phyloP scores from a whole-genome alignment of 2,329 filamentous ascomycete species.

The Aspergillus amoenus region DNA sequence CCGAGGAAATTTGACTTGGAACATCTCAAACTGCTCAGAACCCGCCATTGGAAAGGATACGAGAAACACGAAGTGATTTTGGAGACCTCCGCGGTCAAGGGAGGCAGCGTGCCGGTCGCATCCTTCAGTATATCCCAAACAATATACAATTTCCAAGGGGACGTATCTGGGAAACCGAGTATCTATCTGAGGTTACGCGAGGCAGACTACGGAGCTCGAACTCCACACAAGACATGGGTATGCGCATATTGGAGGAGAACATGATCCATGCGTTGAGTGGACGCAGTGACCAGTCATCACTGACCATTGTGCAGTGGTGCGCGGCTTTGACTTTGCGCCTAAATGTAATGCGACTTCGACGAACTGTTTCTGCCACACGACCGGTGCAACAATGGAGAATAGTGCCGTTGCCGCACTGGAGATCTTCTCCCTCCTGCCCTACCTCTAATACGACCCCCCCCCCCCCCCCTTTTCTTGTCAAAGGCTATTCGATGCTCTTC shows the following conservation, averaged over 20 bases:
- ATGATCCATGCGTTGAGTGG: conserved; percentile 2
- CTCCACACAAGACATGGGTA: neutral
- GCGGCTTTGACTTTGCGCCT: conserved; percentile 2
- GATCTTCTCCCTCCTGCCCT: neutral
- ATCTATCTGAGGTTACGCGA: neutral
- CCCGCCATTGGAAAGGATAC: neutral
- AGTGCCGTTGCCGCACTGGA: neutral
- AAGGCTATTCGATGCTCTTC: too few relatives aligned
- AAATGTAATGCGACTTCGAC: neutral
- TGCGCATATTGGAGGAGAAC: neutral
- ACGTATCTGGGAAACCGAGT: neutral
- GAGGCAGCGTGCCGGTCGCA: neutral
- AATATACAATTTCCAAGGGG: neutral
- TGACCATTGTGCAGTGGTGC: neutral
- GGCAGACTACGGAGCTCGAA: neutral
- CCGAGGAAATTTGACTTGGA: conserved; percentile 16
- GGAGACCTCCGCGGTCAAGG: neutral
- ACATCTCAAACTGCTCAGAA: neutral
- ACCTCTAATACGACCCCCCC: too few relatives aligned
- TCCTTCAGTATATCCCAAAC: neutral
- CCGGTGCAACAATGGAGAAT: neutral
- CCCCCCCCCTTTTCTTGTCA: too few relatives aligned
- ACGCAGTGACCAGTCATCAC: neutral
- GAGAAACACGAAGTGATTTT: neutral
- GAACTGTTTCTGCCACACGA: conserved; percentile 1